Evolutionary conservation across 2,329 filamentous ascomycete species (phyloP).

Genomic region (Westerdykella sp.): DNA sequence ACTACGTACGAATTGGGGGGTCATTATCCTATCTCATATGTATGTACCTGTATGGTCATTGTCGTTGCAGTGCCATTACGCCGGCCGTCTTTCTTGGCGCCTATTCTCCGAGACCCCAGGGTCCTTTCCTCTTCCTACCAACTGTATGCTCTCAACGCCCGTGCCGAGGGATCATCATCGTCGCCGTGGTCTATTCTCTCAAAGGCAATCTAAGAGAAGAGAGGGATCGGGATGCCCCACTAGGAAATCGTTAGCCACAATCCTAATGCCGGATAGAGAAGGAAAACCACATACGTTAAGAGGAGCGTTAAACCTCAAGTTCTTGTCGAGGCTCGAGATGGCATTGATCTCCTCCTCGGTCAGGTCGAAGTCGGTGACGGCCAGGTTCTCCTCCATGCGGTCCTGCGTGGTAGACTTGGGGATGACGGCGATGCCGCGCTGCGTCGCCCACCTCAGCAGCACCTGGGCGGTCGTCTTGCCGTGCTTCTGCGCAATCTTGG

Average conservation of each 20-base stretch:
- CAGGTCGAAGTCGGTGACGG: constrained; percentile 28
- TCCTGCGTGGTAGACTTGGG: constrained; percentile 31
- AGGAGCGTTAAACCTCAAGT: constrained; percentile 30
- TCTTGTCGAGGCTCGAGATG: constrained; percentile 27
- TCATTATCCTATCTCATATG: too few relatives aligned
- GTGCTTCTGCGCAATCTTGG: constrained; percentile 58
- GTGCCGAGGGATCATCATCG: too few relatives aligned
- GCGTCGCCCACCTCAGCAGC: constrained; percentile 82
- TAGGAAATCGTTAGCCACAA: not conserved
- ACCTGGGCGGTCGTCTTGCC: constrained; percentile 70
- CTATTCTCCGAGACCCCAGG: too few relatives aligned
- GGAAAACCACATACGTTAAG: constrained; percentile 25
- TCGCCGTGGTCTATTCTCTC: too few relatives aligned
- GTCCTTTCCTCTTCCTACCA: too few relatives aligned
- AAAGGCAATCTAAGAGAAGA: constrained; percentile 1
- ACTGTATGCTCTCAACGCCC: too few relatives aligned
- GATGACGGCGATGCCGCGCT: constrained; percentile 45
- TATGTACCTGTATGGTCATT: too few relatives aligned
- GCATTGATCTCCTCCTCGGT: constrained; percentile 23
- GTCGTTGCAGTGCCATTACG: too few relatives aligned
- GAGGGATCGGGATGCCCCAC: constrained; percentile 4
- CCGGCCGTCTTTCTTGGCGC: too few relatives aligned
- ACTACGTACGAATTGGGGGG: too few relatives aligned
- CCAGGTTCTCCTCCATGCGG: constrained; percentile 29
- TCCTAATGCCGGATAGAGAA: not conserved